Conservation (phyloP, 306 rosid species). For the Oemleria cerasiformis region DNA sequence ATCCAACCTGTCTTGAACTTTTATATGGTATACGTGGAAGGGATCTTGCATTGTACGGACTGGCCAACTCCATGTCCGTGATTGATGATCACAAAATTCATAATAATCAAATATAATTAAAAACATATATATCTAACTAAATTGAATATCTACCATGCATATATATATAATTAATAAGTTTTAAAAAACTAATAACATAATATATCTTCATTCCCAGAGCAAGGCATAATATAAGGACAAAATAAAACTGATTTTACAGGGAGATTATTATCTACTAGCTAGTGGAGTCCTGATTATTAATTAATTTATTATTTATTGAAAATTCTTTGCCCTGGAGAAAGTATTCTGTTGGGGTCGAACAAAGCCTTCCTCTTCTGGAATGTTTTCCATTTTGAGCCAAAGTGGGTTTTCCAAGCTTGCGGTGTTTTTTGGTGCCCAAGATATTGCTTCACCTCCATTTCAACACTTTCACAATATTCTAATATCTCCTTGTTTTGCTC, state of each 20-base stretch:
- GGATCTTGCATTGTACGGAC: not conserved
- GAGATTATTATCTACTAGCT: too few relatives aligned
- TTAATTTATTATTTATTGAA: constrained; percentile 24
- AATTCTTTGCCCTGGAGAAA: constrained; percentile 89
- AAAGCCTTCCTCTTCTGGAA: constrained; percentile 50
- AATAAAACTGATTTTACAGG: not conserved
- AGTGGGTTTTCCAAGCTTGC: constrained; percentile 69
- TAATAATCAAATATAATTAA: not conserved
- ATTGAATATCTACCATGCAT: not conserved
- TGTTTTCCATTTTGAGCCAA: constrained; percentile 64
- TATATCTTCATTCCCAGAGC: too few relatives aligned
- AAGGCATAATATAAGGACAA: not conserved
- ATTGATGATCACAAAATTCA: not conserved
- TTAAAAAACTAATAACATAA: not conserved
- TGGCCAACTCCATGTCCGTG: not conserved
- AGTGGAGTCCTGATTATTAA: not conserved
- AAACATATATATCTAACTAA: too few relatives aligned
- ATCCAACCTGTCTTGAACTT: not conserved
- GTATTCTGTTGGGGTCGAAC: constrained; percentile 80
- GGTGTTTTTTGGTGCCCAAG: constrained; percentile 55
- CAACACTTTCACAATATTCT: constrained; percentile 47
- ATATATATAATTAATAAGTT: not conserved
- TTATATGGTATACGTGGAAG: not conserved
- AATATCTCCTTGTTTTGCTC: constrained; percentile 64
- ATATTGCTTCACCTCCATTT: constrained; percentile 66